phyloP scores from a whole-genome alignment of 768 basidiomycete genomes.

The Lactarius sanguifluus region DNA sequence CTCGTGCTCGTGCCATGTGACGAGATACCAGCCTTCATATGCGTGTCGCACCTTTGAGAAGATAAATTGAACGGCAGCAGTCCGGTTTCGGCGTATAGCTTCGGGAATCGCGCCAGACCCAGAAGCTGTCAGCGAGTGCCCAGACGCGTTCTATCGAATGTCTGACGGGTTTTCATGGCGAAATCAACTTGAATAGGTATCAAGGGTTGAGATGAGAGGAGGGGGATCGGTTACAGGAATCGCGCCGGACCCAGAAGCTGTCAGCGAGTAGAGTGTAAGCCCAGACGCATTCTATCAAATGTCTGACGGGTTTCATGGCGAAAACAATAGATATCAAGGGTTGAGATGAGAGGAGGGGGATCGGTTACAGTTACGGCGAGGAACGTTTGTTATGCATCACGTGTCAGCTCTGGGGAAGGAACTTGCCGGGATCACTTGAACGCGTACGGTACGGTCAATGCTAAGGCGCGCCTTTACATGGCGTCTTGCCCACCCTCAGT shows the following conservation, averaged over 20 bases:
- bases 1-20: not conserved
- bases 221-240: not conserved
- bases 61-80: not conserved
- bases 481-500: not conserved
- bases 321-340: not conserved
- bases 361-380: not conserved
- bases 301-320: not conserved
- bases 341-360: not conserved
- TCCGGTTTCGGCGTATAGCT: not conserved
- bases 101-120: not conserved
- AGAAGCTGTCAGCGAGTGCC: not conserved
- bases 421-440: not conserved
- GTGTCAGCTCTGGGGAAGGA: not conserved
- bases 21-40: not conserved
- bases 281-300: not conserved
- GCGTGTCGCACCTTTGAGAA: not conserved
- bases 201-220: not conserved
- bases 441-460: slow-evolving; percentile 9
- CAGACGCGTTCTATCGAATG: not conserved
- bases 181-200: not conserved
- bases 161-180: not conserved
- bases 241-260: not conserved
- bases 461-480: not conserved
- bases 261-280: not conserved
- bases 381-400: not conserved